A percentile compares a stretch with the other conserved stretches of the same genome.
Evolutionary conservation across 768 basidiomycete species (phyloP).

Genomic region (Cystofilobasidium macerans): DNA sequence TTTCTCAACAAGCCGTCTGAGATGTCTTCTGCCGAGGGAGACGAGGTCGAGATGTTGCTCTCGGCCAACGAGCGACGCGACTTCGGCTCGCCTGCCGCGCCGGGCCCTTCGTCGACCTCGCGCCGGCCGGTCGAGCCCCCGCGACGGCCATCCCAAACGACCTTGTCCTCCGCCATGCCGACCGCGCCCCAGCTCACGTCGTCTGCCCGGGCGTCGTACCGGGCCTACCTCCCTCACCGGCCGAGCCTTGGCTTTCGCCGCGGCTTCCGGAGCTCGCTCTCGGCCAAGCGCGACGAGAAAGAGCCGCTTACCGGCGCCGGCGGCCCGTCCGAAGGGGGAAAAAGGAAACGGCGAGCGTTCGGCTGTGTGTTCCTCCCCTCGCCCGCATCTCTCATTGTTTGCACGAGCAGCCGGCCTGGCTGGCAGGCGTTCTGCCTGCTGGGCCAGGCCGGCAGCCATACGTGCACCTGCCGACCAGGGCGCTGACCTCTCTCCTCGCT

Average conservation of each 20-base stretch:
- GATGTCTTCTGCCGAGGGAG: too few relatives aligned
- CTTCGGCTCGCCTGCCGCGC: too few relatives aligned
- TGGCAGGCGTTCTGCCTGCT: too few relatives aligned
- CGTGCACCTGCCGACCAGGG: too few relatives aligned
- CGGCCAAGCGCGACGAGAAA: background rate
- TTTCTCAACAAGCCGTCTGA: background rate
- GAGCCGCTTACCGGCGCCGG: background rate
- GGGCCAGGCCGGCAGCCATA: background rate
- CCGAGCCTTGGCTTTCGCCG: conserved; percentile 14
- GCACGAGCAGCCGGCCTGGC: background rate
- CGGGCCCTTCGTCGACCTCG: too few relatives aligned
- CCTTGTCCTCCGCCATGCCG: background rate
- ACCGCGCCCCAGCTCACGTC: background rate
- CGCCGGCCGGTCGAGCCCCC: conserved; percentile 3
- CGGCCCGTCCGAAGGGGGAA: background rate
- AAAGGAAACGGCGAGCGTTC: conserved; percentile 21
- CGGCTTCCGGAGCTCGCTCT: conserved; percentile 11
- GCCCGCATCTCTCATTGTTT: background rate
- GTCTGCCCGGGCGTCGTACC: conserved; percentile 9
- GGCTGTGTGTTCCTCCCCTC: conserved; percentile 13
- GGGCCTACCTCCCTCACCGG: conserved; percentile 18
- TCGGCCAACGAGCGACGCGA: background rate
- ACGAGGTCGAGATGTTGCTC: conserved; percentile 4
- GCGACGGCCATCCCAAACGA: conserved; percentile 1
- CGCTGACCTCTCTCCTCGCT: background rate